phyloP scores from a whole-genome alignment of 192 early-diverging fungal genomes.

The Rhizoclosmatium globosum region DNA sequence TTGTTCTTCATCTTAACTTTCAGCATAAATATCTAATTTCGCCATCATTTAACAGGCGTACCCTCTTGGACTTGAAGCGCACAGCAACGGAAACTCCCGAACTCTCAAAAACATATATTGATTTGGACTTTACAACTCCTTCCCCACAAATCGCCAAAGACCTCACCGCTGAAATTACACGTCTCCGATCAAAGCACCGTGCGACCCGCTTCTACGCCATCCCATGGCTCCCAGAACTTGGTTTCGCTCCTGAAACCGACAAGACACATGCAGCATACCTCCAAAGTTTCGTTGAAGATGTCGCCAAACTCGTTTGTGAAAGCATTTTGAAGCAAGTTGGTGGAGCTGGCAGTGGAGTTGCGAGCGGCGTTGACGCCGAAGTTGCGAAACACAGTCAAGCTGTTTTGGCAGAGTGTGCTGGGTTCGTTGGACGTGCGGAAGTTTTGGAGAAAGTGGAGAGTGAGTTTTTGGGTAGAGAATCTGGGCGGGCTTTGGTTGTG shows the following conservation, averaged over 20 bases:
- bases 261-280: slow-evolving; percentile 31
- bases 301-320: slow-evolving; percentile 30
- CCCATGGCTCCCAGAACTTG: slow-evolving; percentile 30
- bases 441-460: background rate
- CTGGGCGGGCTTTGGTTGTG: slow-evolving; percentile 25
- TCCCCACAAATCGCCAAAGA: slow-evolving; percentile 25
- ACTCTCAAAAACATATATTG: slow-evolving; percentile 24
- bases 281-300: slow-evolving; percentile 34
- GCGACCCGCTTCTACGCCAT: slow-evolving; percentile 42
- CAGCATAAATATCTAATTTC: background rate
- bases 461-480: slow-evolving; percentile 17
- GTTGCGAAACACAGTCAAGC: slow-evolving; percentile 21
- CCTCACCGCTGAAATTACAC: slow-evolving; percentile 14
- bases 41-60: slow-evolving; percentile 23
- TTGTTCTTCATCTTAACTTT: background rate
- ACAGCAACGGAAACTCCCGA: slow-evolving; percentile 13
- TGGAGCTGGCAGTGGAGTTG: background rate
- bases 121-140: slow-evolving; percentile 19
- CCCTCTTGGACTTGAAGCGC: slow-evolving; percentile 39
- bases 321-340: slow-evolving; percentile 37
- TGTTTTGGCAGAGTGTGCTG: slow-evolving; percentile 22
- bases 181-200: slow-evolving; percentile 23
- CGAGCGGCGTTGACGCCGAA: slow-evolving; percentile 20
- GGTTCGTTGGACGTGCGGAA: slow-evolving; percentile 32
- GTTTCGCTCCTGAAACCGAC: slow-evolving; percentile 24